phyloP scores from a whole-genome alignment of 441 rosid species.

The Adansonia gregorii region DNA sequence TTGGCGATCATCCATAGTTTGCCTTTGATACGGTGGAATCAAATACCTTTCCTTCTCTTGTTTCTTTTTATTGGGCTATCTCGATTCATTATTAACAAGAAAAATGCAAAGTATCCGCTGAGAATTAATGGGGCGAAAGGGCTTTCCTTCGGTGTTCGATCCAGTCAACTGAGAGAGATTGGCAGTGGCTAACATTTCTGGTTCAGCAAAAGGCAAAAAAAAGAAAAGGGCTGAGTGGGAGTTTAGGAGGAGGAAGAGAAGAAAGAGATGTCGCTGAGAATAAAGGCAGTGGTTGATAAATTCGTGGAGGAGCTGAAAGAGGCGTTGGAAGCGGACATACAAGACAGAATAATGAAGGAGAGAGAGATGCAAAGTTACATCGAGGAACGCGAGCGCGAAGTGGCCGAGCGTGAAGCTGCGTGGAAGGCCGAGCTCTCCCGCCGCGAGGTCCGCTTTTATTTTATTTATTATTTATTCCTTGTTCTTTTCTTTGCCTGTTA shows the following conservation, averaged over 20 bases:
- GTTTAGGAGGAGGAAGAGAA: background rate
- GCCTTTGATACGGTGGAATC: background rate
- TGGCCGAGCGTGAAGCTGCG: conserved; percentile 97
- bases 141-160: background rate
- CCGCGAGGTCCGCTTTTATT: conserved; percentile 60
- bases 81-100: background rate
- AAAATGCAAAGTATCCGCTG: background rate
- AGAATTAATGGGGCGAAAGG: background rate
- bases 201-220: background rate
- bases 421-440: conserved; percentile 99
- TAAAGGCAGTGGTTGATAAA: conserved; percentile 90
- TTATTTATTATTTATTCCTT: background rate
- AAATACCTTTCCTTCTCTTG: background rate
- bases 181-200: conserved; percentile 2
- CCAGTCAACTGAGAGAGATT: conserved; percentile 17
- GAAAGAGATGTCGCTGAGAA: conserved; percentile 75
- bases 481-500: background rate
- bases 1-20: background rate
- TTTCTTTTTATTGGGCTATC: background rate
- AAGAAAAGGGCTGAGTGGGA: background rate
- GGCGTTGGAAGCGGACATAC: conserved; percentile 93
- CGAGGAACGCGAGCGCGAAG: conserved; percentile 98
- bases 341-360: conserved; percentile 95
- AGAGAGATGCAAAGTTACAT: conserved; percentile 99
- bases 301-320: conserved; percentile 96